A percentile compares a stretch with the other conserved stretches of the same genome.
Evolutionary conservation across 768 basidiomycete genomes (phyloP).

Genomic region (Pulveroboletus sp.): DNA sequence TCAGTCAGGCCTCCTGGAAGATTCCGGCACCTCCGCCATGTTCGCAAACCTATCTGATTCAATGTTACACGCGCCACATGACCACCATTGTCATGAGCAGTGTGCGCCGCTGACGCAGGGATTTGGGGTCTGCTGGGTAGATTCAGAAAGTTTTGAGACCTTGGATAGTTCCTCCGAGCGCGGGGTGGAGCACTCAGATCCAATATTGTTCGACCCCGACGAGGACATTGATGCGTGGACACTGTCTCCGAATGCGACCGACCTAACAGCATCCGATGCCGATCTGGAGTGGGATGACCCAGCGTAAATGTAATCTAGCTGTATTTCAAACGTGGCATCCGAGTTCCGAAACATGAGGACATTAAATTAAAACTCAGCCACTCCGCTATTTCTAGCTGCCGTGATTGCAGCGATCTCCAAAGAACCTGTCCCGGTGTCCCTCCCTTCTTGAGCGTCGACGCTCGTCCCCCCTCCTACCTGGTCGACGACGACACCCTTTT

Average conservation of each 20-base stretch:
- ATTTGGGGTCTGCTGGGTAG: slow-evolving; percentile 1
- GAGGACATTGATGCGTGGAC: not conserved
- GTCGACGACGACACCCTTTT: slow-evolving; percentile 13
- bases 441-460: slow-evolving; percentile 4
- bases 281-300: not conserved
- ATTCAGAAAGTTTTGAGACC: slow-evolving; percentile 9
- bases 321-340: slow-evolving; percentile 21
- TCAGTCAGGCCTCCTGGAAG: slow-evolving; percentile 16
- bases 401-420: slow-evolving; percentile 17
- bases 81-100: slow-evolving; percentile 4
- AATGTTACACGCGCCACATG: slow-evolving; percentile 13
- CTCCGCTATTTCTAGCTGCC: slow-evolving; percentile 22
- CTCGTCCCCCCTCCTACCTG: slow-evolving; percentile 26
- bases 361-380: slow-evolving; percentile 20
- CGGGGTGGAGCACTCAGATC: slow-evolving; percentile 12
- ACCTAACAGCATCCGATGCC: not conserved
- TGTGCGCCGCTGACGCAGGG: slow-evolving; percentile 15
- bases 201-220: slow-evolving; percentile 15
- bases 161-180: slow-evolving; percentile 4
- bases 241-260: not conserved
- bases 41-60: slow-evolving; percentile 1
- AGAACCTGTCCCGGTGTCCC: slow-evolving; percentile 3
- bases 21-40: slow-evolving; percentile 9
- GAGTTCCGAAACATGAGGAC: slow-evolving; percentile 31
- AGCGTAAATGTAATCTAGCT: slow-evolving; percentile 4